These are phyloP conservation scores for Colletotrichum filicis DNA, from an alignment of 2,329 filamentous ascomycete species.

Conservation along the genomic window DNA sequence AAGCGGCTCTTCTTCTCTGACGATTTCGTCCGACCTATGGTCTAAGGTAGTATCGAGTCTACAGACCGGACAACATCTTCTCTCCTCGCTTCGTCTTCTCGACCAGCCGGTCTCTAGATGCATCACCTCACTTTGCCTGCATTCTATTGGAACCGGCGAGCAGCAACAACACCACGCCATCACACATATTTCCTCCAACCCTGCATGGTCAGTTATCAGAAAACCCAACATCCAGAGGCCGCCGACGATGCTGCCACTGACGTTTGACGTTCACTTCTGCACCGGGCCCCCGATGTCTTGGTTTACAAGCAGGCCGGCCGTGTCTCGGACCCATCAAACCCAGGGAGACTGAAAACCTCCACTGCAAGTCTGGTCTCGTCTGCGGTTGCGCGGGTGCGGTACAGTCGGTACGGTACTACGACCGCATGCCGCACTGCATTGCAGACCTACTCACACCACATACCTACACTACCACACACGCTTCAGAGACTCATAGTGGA, in stretches of 20 bases:
- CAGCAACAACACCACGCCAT: not conserved
- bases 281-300: slow-evolving; percentile 18
- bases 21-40: not conserved
- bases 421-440: not conserved
- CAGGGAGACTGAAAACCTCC: slow-evolving; percentile 1
- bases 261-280: slow-evolving; percentile 19
- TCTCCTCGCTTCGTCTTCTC: not conserved
- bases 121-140: not conserved
- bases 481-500: too few species aligned
- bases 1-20: not conserved
- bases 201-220: not conserved
- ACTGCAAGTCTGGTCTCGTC: not conserved
- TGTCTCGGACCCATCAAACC: slow-evolving; percentile 23
- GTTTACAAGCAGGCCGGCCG: not conserved
- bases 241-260: slow-evolving; percentile 4
- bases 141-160: not conserved
- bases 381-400: too few species aligned
- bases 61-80: not conserved
- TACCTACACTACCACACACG: not conserved
- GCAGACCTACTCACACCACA: not conserved
- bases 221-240: not conserved
- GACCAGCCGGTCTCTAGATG: not conserved
- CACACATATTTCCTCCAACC: not conserved
- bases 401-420: too few species aligned
- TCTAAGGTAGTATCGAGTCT: not conserved